Base-by-base conservation (phyloP, 1,284 basidiomycete species). In the Leccinum brunneo-olivaceum region DNA sequence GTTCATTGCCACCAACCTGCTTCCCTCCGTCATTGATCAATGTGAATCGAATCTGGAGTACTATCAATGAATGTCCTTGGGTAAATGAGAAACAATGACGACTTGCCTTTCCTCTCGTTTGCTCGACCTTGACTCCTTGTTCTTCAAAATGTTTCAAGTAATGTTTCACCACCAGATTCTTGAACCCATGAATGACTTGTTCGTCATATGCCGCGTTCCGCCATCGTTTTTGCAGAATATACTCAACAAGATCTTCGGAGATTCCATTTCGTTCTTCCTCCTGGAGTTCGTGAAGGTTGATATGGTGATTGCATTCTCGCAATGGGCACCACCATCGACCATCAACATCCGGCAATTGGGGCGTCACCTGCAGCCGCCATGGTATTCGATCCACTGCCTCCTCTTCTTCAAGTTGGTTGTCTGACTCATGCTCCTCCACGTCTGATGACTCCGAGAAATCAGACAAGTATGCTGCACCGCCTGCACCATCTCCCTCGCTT, bases 361-460 rank as follows among this genome's bases (percentile, higher is more conserved):
- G 72, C 0, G 54, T 46, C 6, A 50, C 23, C 24, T 53, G 59
- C 27, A 59, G 53, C 35, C 57, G 60, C 18, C 45, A 50, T 3
- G 69, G 66, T 29, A 70, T 55, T 14, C 20, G 58, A 43, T 32
- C 40, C 40, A 34, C 23, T 7, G 41, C 50, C 28, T 43, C 42
- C 15, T 52, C 45, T 5, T 47, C 42, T 10, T 47, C 42, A 20
- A 37, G 2, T 3, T 18, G 14, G 5, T 54, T 35, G 16, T 66
- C 63, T 20, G 66, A 64, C 19, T 70, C 65, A 8, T 69, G 63
- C 15, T 60, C 66, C 21, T 67, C 53, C 15, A 53, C 56, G 16
- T 72, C 68, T 1, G 76, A 76, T 3, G 55, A 51, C 15, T 70
- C 68, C 11, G 72, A 72, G 55, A 79, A 79, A 53, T 79, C 77